A percentile compares a stretch with the other conserved stretches of the same genome.
phyloP scores from a whole-genome alignment of 805 yeast genomes.

The Priceomyces melissophilus region DNA sequence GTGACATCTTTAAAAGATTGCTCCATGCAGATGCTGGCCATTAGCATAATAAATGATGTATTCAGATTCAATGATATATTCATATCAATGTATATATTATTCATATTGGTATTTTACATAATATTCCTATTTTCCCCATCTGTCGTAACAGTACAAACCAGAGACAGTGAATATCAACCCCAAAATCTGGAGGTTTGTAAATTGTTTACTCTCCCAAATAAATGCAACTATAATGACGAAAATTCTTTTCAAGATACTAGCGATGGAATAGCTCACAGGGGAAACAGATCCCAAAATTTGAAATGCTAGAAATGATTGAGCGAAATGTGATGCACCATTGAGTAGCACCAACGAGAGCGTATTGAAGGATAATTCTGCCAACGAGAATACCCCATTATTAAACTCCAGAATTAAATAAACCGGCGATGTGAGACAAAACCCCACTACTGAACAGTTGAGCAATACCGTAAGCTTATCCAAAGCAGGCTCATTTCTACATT shows the following conservation, averaged over 20 bases:
- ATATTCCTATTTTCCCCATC: constrained; percentile 32
- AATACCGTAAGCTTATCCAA: constrained; percentile 69
- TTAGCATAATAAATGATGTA: constrained; percentile 11
- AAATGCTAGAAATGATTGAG: constrained; percentile 72
- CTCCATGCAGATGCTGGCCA: constrained; percentile 42
- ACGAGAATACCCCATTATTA: constrained; percentile 25
- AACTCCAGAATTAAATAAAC: constrained; percentile 59
- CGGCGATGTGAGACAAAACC: constrained; percentile 65
- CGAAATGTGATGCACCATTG: constrained; percentile 70
- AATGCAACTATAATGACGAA: constrained; percentile 66
- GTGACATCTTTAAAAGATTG: constrained; percentile 64
- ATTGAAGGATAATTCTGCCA: constrained; percentile 27
- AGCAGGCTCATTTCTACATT: constrained; percentile 29
- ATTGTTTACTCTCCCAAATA: constrained; percentile 45
- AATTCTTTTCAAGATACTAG: constrained; percentile 71
- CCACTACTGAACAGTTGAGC: constrained; percentile 67
- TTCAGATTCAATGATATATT: no score
- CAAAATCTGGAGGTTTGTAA: constrained; percentile 27
- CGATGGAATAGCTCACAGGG: constrained; percentile 78
- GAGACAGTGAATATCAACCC: constrained; percentile 36
- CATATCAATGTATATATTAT: neutral
- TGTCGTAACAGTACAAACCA: constrained; percentile 42
- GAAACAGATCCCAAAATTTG: constrained; percentile 67
- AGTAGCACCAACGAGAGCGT: constrained; percentile 42
- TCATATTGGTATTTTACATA: neutral